Conservation (phyloP, 371 early-diverging fungal genomes). For the Mucor irregularis region DNA sequence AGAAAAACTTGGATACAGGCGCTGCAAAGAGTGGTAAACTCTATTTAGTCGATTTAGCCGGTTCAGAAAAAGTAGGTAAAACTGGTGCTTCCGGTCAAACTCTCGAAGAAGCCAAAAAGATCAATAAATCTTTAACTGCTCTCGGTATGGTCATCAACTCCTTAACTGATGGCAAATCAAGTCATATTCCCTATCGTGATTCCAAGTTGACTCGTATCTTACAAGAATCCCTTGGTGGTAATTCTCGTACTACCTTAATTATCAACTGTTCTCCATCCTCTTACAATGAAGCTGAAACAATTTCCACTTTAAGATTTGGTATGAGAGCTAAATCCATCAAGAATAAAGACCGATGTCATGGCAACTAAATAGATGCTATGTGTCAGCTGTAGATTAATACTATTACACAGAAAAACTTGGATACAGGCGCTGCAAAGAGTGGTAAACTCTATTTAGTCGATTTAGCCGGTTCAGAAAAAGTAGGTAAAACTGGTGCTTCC, state of each 20-base stretch:
- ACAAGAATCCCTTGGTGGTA: constrained; percentile 98
- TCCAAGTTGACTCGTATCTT: constrained; percentile 98
- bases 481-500: constrained; percentile 97
- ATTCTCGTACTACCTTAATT: constrained; percentile 94
- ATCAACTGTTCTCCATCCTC: constrained; percentile 96
- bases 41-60: constrained; percentile 98
- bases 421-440: constrained; percentile 86
- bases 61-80: constrained; percentile 97
- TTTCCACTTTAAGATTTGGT: constrained; percentile 96
- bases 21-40: constrained; percentile 87
- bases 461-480: constrained; percentile 99
- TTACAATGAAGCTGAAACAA: constrained; percentile 94
- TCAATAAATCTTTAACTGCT: constrained; percentile 97
- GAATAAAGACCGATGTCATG: too few relatives aligned
- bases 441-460: constrained; percentile 97
- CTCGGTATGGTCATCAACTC: constrained; percentile 99
- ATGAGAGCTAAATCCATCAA: constrained; percentile 96
- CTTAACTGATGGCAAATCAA: constrained; percentile 89
- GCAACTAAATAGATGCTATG: constrained; percentile 37
- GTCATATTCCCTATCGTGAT: constrained; percentile 98
- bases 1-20: constrained; percentile 84
- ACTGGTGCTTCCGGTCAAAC: constrained; percentile 98
- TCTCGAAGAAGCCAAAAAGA: constrained; percentile 98
- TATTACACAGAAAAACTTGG: constrained; percentile 89
- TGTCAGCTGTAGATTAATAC: constrained; percentile 31